A percentile compares a stretch with the other conserved stretches of the same genome.
Conservation (phyloP, 2,329 filamentous ascomycete species). For the Pseudocercospora fuligena region DNA sequence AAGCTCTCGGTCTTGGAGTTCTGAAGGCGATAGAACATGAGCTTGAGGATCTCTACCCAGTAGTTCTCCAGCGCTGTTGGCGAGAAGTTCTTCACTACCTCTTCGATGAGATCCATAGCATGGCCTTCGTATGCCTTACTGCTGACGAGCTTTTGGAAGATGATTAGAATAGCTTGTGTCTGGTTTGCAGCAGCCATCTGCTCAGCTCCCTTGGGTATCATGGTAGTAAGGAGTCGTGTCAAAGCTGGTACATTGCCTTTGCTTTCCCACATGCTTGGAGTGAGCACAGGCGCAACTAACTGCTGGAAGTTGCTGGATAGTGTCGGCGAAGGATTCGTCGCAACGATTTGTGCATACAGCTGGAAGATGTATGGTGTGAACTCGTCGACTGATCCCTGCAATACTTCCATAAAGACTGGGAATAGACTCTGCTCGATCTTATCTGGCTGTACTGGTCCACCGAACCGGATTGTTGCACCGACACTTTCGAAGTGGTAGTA, state of each 20-base stretch:
- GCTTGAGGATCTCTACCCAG: conserved; percentile 77
- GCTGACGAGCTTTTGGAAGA: conserved; percentile 88
- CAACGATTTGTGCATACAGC: conserved; percentile 86
- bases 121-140: conserved; percentile 83
- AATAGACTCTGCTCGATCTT: conserved; percentile 83
- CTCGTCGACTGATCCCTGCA: conserved; percentile 84
- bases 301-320: conserved; percentile 81
- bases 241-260: conserved; percentile 92
- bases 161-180: conserved; percentile 84
- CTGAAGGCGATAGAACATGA: conserved; percentile 75
- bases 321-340: conserved; percentile 78
- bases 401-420: conserved; percentile 77
- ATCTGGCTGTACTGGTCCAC: conserved; percentile 68
- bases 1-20: conserved; percentile 82
- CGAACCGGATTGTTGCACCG: conserved; percentile 82
- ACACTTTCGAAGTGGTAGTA: conserved; percentile 98
- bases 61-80: conserved; percentile 75
- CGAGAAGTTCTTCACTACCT: conserved; percentile 74
- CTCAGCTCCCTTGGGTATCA: conserved; percentile 76
- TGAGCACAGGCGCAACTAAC: conserved; percentile 77
- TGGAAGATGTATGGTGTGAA: conserved; percentile 98
- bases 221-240: conserved; percentile 79
- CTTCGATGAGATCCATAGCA: conserved; percentile 88
- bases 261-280: conserved; percentile 85
- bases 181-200: conserved; percentile 79